Base-by-base conservation (phyloP, 208 protist species). In the Leptomonas seymouri region DNA sequence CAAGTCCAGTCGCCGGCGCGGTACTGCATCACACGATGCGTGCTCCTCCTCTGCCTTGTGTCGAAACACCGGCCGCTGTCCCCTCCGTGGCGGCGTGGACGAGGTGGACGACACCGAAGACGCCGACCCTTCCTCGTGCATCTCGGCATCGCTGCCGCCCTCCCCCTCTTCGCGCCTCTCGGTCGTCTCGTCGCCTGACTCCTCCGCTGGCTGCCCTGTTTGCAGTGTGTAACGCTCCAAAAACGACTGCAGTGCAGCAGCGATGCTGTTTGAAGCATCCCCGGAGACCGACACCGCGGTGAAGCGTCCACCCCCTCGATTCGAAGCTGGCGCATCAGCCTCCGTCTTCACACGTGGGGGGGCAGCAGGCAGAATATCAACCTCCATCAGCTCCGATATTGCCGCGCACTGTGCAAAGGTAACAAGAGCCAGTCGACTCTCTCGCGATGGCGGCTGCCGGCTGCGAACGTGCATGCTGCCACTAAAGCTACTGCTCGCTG, bases 331-430 rank as follows among this genome's bases (percentile, higher is more conserved):
- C 28, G 70, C 57, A 8, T 44, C 23, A 3, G 16, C 11, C n/a
- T 21, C 21, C 5, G 31, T 20, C 20, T 4, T 5, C 28, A 44
- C 54, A 23, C 31, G 34, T 39, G 34, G 21, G 54, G 48, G 60
- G 59, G 67, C 54, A 61, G 50, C 44, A 23, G 67, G 69, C 30
- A 82, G 68, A 34, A 85, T 57, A 27, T 89, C 76, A 27, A 83
- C 78, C 27, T 55, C 81, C 45, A 91, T 62, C 36, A 85, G 28
- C 55, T 84, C 74, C 15, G 85, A 87, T 21, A 93, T 89, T 9
- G 88, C 88, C 2, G 85, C 88, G 61, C 77, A 91, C 67, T 93
- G 88, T 53, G 85, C 85, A 75, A 93, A 91, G 15, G 86, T 63
- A 3, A 89, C 76, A 18, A 89, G 80, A 0, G 84, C 81, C 2